Base-by-base conservation (phyloP, 2,329 filamentous ascomycete species). In the Botrytis porri region DNA sequence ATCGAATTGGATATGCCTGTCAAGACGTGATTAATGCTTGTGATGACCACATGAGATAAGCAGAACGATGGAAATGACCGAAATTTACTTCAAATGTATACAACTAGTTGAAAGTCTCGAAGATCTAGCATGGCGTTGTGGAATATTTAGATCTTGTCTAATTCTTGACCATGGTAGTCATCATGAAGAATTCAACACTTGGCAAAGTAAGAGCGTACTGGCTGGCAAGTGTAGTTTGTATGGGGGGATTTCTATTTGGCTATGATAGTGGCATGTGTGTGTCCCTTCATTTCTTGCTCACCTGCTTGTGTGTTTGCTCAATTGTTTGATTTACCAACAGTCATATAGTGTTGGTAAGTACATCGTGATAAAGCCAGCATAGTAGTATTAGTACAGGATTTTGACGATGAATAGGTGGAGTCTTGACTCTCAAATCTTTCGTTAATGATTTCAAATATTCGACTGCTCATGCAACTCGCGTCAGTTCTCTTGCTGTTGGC, bases 191-290 rank as follows among this genome's bases (percentile, higher is more conserved):
- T 4, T 63, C 61, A 43, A 41, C n/a, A 9, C 79, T 65, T 35
- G 85, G 84, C 37, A 83, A 80, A 70, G 75, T 85, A 48, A 81
- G 86, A 72, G 85, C 85, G 43, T 88, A 87, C 77, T 87, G 83
- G 83, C 82, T 88, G 16, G 85, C 85, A 4, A 81, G 81, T 2
- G 83, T 87, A 5, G 83, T 87, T 20, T 88, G 85, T 75, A 84
- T 86, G 75, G 86, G 85, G 10, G 86, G 86, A 0, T 85, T 86
- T 75, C 77, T 85, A 1, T 84, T 85, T 70, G 83, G 83, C 54
- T 85, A 84, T 75, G 83, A 85, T 74, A 81, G 79, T 70, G 72
- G 51, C n/a, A 57, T 57, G 51, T 32, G 51, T 57, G 51, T 67
- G 22, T 12, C n/a, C 61, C n/a, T 32, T 32, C 16, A 64, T 64